Conservation (phyloP, 192 early-diverging fungal species). For the Backusella luteola region DNA sequence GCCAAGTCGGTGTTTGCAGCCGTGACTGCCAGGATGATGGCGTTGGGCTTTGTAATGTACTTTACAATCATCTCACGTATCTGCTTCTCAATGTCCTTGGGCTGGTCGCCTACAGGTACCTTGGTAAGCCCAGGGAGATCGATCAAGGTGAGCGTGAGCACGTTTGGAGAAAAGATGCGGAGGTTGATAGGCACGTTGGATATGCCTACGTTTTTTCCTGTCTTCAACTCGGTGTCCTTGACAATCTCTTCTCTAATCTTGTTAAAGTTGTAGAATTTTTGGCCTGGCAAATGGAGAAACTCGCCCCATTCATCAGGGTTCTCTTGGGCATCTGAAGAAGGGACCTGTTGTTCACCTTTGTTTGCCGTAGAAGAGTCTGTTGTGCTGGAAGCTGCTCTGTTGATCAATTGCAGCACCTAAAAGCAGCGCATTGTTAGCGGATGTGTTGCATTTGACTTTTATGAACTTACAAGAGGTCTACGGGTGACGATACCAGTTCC, state of each 20-base stretch:
- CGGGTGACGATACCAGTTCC: constrained; percentile 98
- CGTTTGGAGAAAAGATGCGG: constrained; percentile 96
- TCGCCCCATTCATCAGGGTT: constrained; percentile 97
- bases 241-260: constrained; percentile 97
- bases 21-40: constrained; percentile 98
- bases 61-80: constrained; percentile 99
- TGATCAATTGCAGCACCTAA: constrained; percentile 88
- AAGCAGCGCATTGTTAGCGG: neutral
- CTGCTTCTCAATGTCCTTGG: constrained; percentile 98
- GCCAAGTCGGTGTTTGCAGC: constrained; percentile 98
- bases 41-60: constrained; percentile 96
- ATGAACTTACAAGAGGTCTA: constrained; percentile 75
- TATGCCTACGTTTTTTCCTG: constrained; percentile 81
- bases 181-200: constrained; percentile 96
- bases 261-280: constrained; percentile 95
- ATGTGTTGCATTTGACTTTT: too few relatives aligned
- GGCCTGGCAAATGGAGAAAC: constrained; percentile 96
- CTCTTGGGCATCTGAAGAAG: constrained; percentile 40
- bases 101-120: constrained; percentile 98
- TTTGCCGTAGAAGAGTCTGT: neutral
- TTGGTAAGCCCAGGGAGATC: constrained; percentile 99
- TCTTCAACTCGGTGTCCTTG: constrained; percentile 87
- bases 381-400: constrained; percentile 59
- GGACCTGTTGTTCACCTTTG: neutral
- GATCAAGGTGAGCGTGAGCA: constrained; percentile 95